phyloP scores from a whole-genome alignment of 495 filamentous ascomycete genomes.

The Penicillium soppii region DNA sequence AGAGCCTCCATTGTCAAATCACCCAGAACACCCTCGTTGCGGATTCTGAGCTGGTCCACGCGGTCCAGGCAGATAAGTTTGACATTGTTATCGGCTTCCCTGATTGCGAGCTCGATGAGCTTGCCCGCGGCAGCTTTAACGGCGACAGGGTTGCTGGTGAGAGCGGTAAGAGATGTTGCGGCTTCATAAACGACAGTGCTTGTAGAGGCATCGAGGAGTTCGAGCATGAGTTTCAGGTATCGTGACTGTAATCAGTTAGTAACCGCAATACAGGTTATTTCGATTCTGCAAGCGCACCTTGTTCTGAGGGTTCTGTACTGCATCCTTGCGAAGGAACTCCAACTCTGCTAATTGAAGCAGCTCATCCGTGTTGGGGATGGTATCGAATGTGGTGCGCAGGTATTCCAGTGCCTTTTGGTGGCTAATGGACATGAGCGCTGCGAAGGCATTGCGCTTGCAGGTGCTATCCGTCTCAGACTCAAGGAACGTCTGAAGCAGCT shows the following conservation, averaged over 20 bases:
- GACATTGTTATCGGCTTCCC: slow-evolving; percentile 98
- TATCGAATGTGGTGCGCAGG: slow-evolving; percentile 86
- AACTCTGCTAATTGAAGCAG: slow-evolving; percentile 89
- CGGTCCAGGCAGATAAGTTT: slow-evolving; percentile 97
- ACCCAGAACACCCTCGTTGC: slow-evolving; percentile 91
- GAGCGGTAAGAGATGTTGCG: slow-evolving; percentile 90
- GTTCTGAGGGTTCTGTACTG: slow-evolving; percentile 88
- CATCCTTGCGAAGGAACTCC: slow-evolving; percentile 97
- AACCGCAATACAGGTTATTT: neutral
- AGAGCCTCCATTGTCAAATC: slow-evolving; percentile 98
- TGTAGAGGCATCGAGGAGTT: slow-evolving; percentile 88
- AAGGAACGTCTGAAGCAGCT: slow-evolving; percentile 87
- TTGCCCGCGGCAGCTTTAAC: slow-evolving; percentile 96
- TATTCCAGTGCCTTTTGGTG: slow-evolving; percentile 92
- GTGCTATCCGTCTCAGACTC: slow-evolving; percentile 90
- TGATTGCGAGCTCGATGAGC: slow-evolving; percentile 94
- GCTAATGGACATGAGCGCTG: slow-evolving; percentile 84
- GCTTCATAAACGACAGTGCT: slow-evolving; percentile 98
- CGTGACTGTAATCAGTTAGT: slow-evolving; percentile 58
- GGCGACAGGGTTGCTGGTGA: slow-evolving; percentile 95
- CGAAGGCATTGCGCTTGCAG: slow-evolving; percentile 98
- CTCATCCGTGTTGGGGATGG: slow-evolving; percentile 91
- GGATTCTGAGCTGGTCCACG: slow-evolving; percentile 85
- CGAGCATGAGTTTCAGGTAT: slow-evolving; percentile 94
- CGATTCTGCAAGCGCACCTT: slow-evolving; percentile 57